Evolutionary conservation across 768 basidiomycete species (phyloP).

Genomic region (Sarcodon aspratus): DNA sequence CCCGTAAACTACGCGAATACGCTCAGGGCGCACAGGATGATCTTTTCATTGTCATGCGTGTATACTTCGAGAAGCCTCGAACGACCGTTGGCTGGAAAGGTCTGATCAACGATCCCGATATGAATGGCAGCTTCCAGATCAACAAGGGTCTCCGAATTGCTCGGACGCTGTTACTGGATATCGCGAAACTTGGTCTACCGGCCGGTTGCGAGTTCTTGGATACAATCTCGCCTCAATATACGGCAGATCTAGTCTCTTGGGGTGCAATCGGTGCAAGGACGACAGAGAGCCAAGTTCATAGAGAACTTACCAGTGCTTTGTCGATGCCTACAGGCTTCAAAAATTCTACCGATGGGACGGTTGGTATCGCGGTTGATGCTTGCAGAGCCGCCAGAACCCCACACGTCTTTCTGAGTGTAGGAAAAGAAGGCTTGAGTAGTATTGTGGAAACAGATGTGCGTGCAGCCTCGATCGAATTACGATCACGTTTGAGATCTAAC

Average conservation of each 20-base stretch:
- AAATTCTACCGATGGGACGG: constrained; percentile 91
- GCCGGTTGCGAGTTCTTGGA: constrained; percentile 96
- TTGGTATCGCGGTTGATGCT: constrained; percentile 89
- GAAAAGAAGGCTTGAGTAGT: constrained; percentile 90
- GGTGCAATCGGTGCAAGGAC: constrained; percentile 93
- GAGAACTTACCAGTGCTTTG: constrained; percentile 78
- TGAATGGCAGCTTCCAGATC: constrained; percentile 90
- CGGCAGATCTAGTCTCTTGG: constrained; percentile 89
- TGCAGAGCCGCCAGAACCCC: constrained; percentile 85
- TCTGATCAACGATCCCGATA: constrained; percentile 92
- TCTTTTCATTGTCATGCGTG: constrained; percentile 91
- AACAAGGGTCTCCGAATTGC: constrained; percentile 91
- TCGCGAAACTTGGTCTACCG: constrained; percentile 85
- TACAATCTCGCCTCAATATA: constrained; percentile 74
- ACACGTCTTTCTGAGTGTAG: constrained; percentile 94
- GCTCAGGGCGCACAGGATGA: constrained; percentile 75
- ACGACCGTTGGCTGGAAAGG: constrained; percentile 99
- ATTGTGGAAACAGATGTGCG: constrained; percentile 88
- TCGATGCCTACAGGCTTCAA: constrained; percentile 98
- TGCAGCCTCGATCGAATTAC: background rate
- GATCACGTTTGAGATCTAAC: background rate
- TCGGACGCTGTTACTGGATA: constrained; percentile 75
- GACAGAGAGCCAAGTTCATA: constrained; percentile 88
- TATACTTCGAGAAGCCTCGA: constrained; percentile 95
- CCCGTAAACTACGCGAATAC: constrained; percentile 65